Conservation (phyloP, 306 rosid species). For the Cyclanthera cordifolia region DNA sequence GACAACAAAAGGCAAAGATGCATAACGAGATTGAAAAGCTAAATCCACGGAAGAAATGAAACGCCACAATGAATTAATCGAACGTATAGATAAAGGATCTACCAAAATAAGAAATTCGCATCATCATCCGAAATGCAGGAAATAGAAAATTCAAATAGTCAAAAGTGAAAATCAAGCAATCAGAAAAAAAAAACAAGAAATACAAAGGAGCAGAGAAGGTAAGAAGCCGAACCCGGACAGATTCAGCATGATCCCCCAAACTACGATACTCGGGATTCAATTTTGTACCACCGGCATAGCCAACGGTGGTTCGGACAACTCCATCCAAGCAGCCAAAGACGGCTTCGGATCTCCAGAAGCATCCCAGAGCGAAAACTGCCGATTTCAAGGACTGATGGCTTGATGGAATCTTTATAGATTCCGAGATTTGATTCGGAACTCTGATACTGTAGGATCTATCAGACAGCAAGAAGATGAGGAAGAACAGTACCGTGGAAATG, state of each 20-base stretch:
- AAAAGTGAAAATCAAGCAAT: background rate
- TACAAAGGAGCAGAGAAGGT: background rate
- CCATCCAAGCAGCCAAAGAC: conserved; percentile 82
- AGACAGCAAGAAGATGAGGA: conserved; percentile 12
- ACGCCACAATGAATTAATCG: background rate
- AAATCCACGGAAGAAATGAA: background rate
- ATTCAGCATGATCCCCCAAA: conserved; percentile 75
- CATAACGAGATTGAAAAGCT: background rate
- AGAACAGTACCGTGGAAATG: conserved; percentile 14
- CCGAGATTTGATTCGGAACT: conserved; percentile 47
- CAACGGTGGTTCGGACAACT: conserved; percentile 64
- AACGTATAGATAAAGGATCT: background rate
- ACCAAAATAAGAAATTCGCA: background rate
- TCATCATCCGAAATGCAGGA: background rate
- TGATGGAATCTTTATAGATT: conserved; percentile 21
- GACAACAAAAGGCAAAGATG: background rate
- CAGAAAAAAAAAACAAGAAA: background rate
- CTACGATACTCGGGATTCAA: conserved; percentile 70
- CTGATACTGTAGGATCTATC: conserved; percentile 35
- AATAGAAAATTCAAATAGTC: background rate
- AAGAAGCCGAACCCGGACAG: conserved; percentile 47
- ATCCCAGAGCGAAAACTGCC: conserved; percentile 70
- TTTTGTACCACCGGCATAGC: conserved; percentile 84
- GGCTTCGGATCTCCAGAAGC: conserved; percentile 97
- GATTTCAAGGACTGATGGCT: conserved; percentile 32